Evolutionary conservation across 148 eudicot species (phyloP), one percentile per base, ranked within the genome.

Genomic region (Fagopyrum tataricum): DNA sequence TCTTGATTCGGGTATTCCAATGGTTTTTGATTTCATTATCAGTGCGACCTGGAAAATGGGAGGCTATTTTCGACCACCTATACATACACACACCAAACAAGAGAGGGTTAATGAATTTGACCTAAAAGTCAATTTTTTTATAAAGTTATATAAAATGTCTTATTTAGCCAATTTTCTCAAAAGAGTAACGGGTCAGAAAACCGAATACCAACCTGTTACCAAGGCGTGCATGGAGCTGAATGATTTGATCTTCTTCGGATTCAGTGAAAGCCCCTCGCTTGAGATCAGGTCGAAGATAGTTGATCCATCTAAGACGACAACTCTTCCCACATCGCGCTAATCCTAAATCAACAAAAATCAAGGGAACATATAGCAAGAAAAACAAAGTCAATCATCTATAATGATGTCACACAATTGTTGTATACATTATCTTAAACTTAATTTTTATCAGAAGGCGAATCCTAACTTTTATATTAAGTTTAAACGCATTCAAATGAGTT

Each of bases 291-390:
- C 91, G 81, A 31, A 91, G 72, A 71, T 91, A 91, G 77, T 91
- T 91, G n/a, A 84, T 89, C 93, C 97, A 91, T 78, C 97, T 84
- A 44, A 91, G 78, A 62, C 97, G 85, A 72, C 97, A 91, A 70
- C 97, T 91, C 80, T 89, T 91, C 31, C 93, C 93, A 75, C 97
- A 91, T 72, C 97, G 84, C 61, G 80, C 61, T 72, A 91, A 74
- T 56, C 96, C 96, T 91, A 74, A 79, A 83, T 48, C 7, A 71
- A 14, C 5, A n/a, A 12, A 37, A 55, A 53, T 26, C 44, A 41
- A 68, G 10, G 6, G 18, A 43, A 69, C 15, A 17, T 7, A 17
- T 2, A 20, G 8, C 8, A 13, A 23, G 10, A 37, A 44, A 53
- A 42, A 31, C 37, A 31, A 9, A 5, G 44, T 37, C 43, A 62